Conservation (phyloP, 1,139 yeast species). For the Zygosaccharomyces sapae region DNA sequence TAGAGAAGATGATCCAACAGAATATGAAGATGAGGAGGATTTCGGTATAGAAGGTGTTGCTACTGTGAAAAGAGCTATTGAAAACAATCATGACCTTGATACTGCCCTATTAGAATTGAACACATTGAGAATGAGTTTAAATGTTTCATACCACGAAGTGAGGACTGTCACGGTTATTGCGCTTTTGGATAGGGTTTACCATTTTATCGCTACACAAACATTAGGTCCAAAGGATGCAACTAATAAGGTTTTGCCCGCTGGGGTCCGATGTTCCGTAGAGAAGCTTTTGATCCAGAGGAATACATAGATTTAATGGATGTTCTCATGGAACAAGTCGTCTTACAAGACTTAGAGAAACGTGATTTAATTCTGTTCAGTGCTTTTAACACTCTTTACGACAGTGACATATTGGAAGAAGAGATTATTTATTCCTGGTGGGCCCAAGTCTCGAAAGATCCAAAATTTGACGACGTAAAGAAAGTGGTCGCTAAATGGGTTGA, state of each 20-base stretch:
- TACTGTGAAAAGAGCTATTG: constrained; percentile 88
- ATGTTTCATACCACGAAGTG: constrained; percentile 92
- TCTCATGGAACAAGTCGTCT: constrained; percentile 39
- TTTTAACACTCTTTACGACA: constrained; percentile 66
- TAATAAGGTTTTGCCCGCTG: constrained; percentile 69
- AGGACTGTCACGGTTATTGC: constrained; percentile 77
- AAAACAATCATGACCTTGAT: constrained; percentile 86
- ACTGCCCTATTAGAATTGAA: constrained; percentile 89
- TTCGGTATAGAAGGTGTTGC: constrained; percentile 86
- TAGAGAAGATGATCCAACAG: constrained; percentile 32
- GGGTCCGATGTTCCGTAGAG: constrained; percentile 72
- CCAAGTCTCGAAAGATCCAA: constrained; percentile 42
- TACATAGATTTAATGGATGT: constrained; percentile 67
- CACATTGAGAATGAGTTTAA: constrained; percentile 95
- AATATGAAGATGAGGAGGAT: constrained; percentile 64
- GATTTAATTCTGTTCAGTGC: constrained; percentile 48
- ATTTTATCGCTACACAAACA: constrained; percentile 72
- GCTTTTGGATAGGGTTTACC: constrained; percentile 60
- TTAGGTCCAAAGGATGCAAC: constrained; percentile 72
- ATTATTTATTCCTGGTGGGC: constrained; percentile 81
- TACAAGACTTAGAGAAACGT: constrained; percentile 31
- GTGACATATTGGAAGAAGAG: constrained; percentile 79
- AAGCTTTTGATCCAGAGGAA: constrained; percentile 75
- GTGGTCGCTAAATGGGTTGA: constrained; percentile 71
- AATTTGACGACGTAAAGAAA: constrained; percentile 48